A percentile compares a stretch with the other conserved stretches of the same genome.
Evolutionary conservation across 2,329 filamentous ascomycete genomes (phyloP).

Genomic region (Diplodia intermedia): DNA sequence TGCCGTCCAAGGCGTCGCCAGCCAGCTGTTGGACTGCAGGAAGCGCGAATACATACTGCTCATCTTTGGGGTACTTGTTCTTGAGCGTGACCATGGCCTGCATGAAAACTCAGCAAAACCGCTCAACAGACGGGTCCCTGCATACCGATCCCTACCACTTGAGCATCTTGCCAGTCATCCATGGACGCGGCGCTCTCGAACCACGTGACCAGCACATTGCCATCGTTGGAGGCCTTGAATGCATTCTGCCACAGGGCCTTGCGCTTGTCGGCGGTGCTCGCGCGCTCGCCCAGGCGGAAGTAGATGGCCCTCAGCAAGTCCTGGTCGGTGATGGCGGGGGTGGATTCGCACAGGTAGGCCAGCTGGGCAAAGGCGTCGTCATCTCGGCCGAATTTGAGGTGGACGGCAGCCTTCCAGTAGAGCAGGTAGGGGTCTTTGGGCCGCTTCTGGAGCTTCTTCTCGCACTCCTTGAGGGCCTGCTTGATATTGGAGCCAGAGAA

Average conservation of each 20-base stretch:
- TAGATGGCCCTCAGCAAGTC: constrained; percentile 28
- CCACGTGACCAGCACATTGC: constrained; percentile 28
- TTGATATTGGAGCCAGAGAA: constrained; percentile 32
- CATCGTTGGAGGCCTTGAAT: constrained; percentile 29
- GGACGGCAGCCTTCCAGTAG: constrained; percentile 30
- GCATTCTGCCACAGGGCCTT: constrained; percentile 31
- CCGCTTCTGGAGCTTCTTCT: constrained; percentile 46
- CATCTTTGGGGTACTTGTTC: constrained; percentile 31
- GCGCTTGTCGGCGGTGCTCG: constrained; percentile 11
- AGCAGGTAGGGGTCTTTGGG: constrained; percentile 46
- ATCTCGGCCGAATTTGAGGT: constrained; percentile 32
- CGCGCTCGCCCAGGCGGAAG: constrained; percentile 20
- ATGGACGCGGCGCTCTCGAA: constrained; percentile 29
- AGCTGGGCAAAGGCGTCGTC: constrained; percentile 32
- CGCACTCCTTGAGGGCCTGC: constrained; percentile 42
- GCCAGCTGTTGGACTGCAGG: constrained; percentile 30
- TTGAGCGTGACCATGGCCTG: constrained; percentile 31
- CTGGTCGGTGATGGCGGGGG: constrained; percentile 25
- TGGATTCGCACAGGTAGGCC: constrained; percentile 16
- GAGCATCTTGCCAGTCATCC: constrained; percentile 29
- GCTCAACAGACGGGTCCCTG: background rate
- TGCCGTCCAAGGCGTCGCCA: constrained; percentile 21
- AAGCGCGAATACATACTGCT: constrained; percentile 31
- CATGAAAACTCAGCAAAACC: background rate
- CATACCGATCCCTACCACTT: constrained; percentile 18